These are phyloP conservation scores for Guyanaporus albipodus DNA, from an alignment of 768 basidiomycete genomes.

Conservation along the genomic window DNA sequence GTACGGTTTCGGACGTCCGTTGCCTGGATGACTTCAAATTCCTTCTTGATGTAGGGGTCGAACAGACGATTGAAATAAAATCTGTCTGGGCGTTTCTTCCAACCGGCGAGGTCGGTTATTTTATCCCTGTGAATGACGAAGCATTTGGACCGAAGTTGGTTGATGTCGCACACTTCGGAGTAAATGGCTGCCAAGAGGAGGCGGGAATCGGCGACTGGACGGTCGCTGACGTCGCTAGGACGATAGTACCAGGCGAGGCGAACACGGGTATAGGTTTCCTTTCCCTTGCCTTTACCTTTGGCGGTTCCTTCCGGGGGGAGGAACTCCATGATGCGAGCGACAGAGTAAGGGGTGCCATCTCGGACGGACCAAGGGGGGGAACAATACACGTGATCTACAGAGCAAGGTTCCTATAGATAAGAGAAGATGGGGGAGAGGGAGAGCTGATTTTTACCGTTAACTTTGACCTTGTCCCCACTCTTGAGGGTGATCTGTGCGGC, in stretches of 20 bases:
- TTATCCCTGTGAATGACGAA: slow-evolving; percentile 94
- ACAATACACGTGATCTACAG: slow-evolving; percentile 92
- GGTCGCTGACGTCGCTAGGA: slow-evolving; percentile 91
- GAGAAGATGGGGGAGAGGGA: slow-evolving; percentile 12
- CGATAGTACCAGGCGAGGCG: slow-evolving; percentile 96
- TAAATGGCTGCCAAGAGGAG: slow-evolving; percentile 94
- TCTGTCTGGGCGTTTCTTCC: slow-evolving; percentile 91
- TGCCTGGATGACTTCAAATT: slow-evolving; percentile 92
- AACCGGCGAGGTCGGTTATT: slow-evolving; percentile 86
- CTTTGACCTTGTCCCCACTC: slow-evolving; percentile 80
- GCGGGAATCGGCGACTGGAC: slow-evolving; percentile 85
- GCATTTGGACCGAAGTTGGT: slow-evolving; percentile 89
- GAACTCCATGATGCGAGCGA: slow-evolving; percentile 97
- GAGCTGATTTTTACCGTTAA: slow-evolving; percentile 63
- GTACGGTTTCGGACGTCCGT: slow-evolving; percentile 84
- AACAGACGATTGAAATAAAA: slow-evolving; percentile 97
- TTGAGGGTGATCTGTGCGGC: slow-evolving; percentile 54
- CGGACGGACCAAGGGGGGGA: slow-evolving; percentile 89
- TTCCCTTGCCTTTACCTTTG: slow-evolving; percentile 62
- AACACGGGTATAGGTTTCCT: slow-evolving; percentile 74
- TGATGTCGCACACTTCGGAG: slow-evolving; percentile 93
- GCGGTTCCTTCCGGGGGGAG: slow-evolving; percentile 72
- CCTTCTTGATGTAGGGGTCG: slow-evolving; percentile 97
- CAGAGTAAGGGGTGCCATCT: slow-evolving; percentile 92
- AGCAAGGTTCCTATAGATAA: slow-evolving; percentile 30